phyloP scores from a whole-genome alignment of 257 asterid species.

The Plantago ovata region DNA sequence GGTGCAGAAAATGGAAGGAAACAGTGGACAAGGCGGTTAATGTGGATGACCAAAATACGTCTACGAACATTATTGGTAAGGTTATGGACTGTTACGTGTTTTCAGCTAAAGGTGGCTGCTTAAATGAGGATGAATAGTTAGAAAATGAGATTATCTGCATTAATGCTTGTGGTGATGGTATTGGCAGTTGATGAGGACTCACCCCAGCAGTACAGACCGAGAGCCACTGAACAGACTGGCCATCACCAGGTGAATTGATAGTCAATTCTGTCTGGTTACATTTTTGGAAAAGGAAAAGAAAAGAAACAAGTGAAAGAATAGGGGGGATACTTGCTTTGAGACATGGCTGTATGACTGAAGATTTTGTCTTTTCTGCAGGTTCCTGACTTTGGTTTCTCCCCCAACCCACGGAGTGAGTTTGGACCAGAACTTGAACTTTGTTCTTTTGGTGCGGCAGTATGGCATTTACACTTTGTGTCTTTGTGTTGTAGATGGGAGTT shows the following conservation, averaged over 20 bases:
- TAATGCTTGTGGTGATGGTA: constrained; percentile 42
- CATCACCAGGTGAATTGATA: constrained; percentile 71
- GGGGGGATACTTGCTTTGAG: constrained; percentile 9
- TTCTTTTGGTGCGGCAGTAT: constrained; percentile 10
- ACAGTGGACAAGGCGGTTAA: constrained; percentile 94
- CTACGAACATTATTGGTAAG: constrained; percentile 64
- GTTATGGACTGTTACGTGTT: neutral
- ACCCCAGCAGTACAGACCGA: constrained; percentile 71
- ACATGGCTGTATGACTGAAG: constrained; percentile 20
- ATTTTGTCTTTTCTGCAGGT: constrained; percentile 51
- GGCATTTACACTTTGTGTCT: constrained; percentile 6
- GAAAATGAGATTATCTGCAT: constrained; percentile 24
- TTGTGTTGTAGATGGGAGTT: constrained; percentile 59
- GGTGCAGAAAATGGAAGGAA: constrained; percentile 85
- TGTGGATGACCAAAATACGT: constrained; percentile 56
- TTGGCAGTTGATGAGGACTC: constrained; percentile 93
- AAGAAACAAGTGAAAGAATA: constrained; percentile 7
- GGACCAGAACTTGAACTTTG: constrained; percentile 20
- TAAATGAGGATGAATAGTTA: constrained; percentile 22
- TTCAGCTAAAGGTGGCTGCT: constrained; percentile 12
- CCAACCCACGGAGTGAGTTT: constrained; percentile 74
- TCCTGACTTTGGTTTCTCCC: constrained; percentile 73
- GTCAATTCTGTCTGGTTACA: constrained; percentile 22
- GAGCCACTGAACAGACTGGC: constrained; percentile 59
- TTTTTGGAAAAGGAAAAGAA: constrained; percentile 15